phyloP scores from a whole-genome alignment of 331 rosid species.

The Quercus phellos region DNA sequence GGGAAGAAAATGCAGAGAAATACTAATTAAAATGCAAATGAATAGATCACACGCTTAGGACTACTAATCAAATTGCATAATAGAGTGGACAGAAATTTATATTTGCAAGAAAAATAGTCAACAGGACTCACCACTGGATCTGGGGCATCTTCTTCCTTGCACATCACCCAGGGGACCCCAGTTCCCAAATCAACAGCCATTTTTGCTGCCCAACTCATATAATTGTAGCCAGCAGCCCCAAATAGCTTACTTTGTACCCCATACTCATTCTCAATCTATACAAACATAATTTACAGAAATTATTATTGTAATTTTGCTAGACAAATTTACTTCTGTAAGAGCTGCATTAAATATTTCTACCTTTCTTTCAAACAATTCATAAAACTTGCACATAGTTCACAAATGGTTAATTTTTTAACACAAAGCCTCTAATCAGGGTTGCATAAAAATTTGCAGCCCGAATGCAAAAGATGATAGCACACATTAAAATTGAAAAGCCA shows the following conservation, averaged over 20 bases:
- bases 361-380: background rate
- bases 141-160: constrained; percentile 99
- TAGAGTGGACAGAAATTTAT: constrained; percentile 1
- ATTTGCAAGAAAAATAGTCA: constrained; percentile 7
- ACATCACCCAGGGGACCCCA: constrained; percentile 99
- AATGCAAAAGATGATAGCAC: background rate
- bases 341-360: background rate
- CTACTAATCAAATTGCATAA: background rate
- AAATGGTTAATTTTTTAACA: background rate
- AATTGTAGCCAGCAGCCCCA: constrained; percentile 73
- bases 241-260: constrained; percentile 67
- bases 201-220: constrained; percentile 91
- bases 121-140: constrained; percentile 80
- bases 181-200: constrained; percentile 88
- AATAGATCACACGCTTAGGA: background rate
- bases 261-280: constrained; percentile 95
- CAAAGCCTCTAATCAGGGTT: background rate
- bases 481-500: background rate
- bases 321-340: constrained; percentile 8
- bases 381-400: background rate
- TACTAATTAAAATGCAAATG: background rate
- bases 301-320: constrained; percentile 14
- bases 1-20: background rate
- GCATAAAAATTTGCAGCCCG: background rate
- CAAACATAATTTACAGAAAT: constrained; percentile 5